Evolutionary conservation across 441 rosid species (phyloP).

Genomic region (Syzygium syzygioides): DNA sequence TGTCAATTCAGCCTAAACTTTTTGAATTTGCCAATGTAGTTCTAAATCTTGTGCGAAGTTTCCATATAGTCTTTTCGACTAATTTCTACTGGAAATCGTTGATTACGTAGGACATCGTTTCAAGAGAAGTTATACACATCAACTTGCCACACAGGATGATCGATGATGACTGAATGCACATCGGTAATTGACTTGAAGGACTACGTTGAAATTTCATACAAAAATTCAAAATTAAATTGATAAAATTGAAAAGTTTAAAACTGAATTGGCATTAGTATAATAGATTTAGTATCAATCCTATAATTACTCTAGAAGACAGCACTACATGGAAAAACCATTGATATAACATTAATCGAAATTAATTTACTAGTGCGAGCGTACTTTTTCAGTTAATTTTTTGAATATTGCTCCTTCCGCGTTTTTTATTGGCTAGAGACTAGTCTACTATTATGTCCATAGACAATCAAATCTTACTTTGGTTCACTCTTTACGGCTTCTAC

Average conservation of each 20-base stretch:
- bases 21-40: not conserved
- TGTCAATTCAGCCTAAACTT: not conserved
- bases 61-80: fast-evolving
- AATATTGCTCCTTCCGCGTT: not conserved
- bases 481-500: not conserved
- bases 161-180: not conserved
- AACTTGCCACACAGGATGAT: fast-evolving
- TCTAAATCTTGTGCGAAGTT: not conserved
- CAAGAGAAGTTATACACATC: too few relatives aligned
- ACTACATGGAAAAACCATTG: not conserved
- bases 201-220: not conserved
- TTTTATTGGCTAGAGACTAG: not conserved
- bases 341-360: not conserved
- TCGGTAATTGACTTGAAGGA: fast-evolving
- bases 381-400: not conserved
- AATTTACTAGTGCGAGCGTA: not conserved
- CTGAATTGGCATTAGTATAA: fast-evolving
- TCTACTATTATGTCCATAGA: not conserved
- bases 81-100: not conserved
- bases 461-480: not conserved
- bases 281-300: fast-evolving
- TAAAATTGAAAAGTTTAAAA: not conserved
- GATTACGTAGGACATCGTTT: too few relatives aligned
- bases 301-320: not conserved
- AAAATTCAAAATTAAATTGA: not conserved